Base-by-base conservation (phyloP, 2,329 filamentous ascomycete genomes). In the Septoria linicola region DNA sequence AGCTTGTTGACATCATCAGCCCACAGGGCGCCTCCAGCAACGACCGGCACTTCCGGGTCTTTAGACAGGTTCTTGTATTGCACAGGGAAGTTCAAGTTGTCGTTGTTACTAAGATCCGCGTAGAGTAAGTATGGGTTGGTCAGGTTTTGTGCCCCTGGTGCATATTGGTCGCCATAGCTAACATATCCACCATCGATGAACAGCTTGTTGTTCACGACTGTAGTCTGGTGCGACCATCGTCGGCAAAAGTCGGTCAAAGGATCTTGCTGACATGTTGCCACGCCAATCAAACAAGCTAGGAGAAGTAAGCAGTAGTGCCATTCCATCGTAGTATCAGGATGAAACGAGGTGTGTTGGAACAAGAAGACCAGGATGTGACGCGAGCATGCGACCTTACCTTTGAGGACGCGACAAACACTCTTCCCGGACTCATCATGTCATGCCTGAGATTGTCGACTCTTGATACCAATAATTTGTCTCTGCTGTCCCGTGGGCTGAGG, bases 131-230 rank as follows among this genome's bases (percentile, higher is more conserved):
- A 77, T 50, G 73, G 72, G 63, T 82, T 84, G 16, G 80, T 77
- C 59, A 79, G 77, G 57, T 83, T 83, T 13, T 67, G 64, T 1
- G 73, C 70, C 58, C 76, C 74, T 35, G 73, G 66, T 2, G 73
- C 64, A 16, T 79, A 67, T 2, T 78, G 73, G 58, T 74, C 78
- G 27, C 53, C 49, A 68, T 77, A 83, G 59, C 80, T 77, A 21
- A 84, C 63, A 47, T 79, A 69, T 3, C 82, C 82, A 31, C 82
- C 82, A 60, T 85, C 81, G 45, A 85, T 80, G 63, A 81, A 85
- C 16, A 86, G 68, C 55, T 74, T 77, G 35, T 76, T 67, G 62
- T 83, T 80, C 39, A 86, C 73, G 8, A 83, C 72, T 5, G 82
- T 74, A 6, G 80, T 80, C 63, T 83, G 80, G 62, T 85, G 82